These are phyloP conservation scores for Puccinia triticina DNA, from an alignment of 1,284 basidiomycete species.

Conservation along the genomic window DNA sequence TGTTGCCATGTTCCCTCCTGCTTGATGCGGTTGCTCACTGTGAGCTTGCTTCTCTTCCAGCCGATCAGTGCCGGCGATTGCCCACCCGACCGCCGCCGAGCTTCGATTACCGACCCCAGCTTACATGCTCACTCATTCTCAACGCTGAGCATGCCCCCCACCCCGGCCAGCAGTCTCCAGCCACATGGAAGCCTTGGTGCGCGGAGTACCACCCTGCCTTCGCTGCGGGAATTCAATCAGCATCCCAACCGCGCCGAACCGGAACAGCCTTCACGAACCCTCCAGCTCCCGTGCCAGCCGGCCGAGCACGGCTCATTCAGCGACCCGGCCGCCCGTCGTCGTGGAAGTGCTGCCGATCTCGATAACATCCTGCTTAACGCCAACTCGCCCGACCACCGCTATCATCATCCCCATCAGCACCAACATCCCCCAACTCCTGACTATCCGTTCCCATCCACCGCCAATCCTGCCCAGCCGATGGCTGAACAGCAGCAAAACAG, in stretches of 20 bases:
- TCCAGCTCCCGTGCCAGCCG: background rate
- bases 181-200: background rate
- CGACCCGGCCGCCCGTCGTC: background rate
- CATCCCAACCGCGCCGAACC: constrained; percentile 6
- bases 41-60: background rate
- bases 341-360: constrained; percentile 33
- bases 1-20: background rate
- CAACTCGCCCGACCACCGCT: background rate
- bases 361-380: constrained; percentile 17
- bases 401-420: background rate
- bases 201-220: background rate
- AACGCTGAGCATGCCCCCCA: background rate
- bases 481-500: background rate
- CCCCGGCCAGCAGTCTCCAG: constrained; percentile 8
- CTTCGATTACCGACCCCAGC: constrained; percentile 37
- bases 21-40: too few species aligned
- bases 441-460: background rate
- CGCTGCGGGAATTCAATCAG: constrained; percentile 9
- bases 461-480: background rate
- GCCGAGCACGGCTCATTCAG: background rate
- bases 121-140: constrained; percentile 26
- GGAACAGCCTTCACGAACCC: background rate
- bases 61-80: background rate
- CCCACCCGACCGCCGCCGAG: constrained; percentile 12
- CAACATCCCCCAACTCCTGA: background rate